These are phyloP conservation scores for Knoxia roxburghii DNA, from an alignment of 257 asterid species.

Conservation along the genomic window DNA sequence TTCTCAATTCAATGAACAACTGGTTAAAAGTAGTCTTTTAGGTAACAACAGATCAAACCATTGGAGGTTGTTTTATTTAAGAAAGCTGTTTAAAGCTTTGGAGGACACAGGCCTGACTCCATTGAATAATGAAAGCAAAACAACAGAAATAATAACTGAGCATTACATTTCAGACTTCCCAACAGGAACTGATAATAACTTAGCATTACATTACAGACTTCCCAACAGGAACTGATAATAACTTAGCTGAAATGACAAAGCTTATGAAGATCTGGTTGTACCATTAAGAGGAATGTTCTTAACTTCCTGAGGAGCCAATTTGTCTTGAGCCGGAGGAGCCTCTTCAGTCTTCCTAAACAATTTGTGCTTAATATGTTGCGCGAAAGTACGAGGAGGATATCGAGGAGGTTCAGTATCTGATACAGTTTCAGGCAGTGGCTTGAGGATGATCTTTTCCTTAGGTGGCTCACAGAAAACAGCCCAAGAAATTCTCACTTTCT, in stretches of 20 bases:
- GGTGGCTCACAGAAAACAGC: slow-evolving; percentile 87
- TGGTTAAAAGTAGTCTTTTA: too few species aligned
- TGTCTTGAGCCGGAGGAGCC: background rate
- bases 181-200: background rate
- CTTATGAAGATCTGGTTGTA: background rate
- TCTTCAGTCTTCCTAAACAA: slow-evolving; percentile 45
- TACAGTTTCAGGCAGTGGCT: slow-evolving; percentile 69
- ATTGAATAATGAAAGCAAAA: background rate
- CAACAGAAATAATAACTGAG: background rate
- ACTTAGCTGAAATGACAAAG: background rate
- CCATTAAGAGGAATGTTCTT: background rate
- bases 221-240: too few species aligned
- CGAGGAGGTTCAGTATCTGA: slow-evolving; percentile 53
- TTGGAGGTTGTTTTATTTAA: background rate
- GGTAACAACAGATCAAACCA: too few species aligned
- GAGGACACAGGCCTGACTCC: background rate
- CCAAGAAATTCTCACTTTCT: slow-evolving; percentile 83
- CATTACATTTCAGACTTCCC: slow-evolving; percentile 1
- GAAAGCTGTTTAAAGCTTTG: background rate
- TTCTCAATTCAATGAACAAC: too few species aligned
- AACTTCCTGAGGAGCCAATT: slow-evolving; percentile 1
- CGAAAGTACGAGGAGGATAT: slow-evolving; percentile 68
- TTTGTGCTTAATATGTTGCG: slow-evolving; percentile 68
- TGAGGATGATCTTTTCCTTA: slow-evolving; percentile 59
- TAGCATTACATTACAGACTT: background rate